Conservation (phyloP, 176 grass and related monocot genomes). For the Pontederia paniculata region DNA sequence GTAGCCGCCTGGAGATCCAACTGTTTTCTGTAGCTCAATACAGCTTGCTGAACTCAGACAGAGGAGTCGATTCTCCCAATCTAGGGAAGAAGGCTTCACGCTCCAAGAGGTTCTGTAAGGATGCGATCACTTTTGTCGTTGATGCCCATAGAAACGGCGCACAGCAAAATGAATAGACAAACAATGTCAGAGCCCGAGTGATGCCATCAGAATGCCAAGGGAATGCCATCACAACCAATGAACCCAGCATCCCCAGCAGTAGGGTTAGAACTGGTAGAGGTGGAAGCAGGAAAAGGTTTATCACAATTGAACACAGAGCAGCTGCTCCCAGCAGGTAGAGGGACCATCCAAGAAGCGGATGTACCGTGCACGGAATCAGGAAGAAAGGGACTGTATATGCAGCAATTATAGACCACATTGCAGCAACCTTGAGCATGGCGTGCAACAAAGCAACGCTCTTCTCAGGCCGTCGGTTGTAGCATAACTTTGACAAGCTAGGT, state of each 20-base stretch:
- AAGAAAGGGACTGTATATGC: conserved; percentile 75
- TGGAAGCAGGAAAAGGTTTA: conserved; percentile 59
- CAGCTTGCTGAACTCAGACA: conserved; percentile 69
- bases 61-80: conserved; percentile 45
- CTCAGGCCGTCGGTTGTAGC: conserved; percentile 57
- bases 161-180: conserved; percentile 45
- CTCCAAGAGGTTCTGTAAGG: conserved; percentile 48
- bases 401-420: conserved; percentile 35
- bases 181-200: conserved; percentile 42
- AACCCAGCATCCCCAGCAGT: conserved; percentile 38
- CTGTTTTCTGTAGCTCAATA: conserved; percentile 38
- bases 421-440: conserved; percentile 50
- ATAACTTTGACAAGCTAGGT: conserved; percentile 56
- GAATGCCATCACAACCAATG: conserved; percentile 62
- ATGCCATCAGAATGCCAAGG: conserved; percentile 76
- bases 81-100: conserved; percentile 67
- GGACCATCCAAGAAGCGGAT: conserved; percentile 86
- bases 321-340: conserved; percentile 62
- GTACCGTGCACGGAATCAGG: conserved; percentile 60
- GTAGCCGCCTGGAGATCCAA: conserved; percentile 5
- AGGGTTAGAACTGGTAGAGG: conserved; percentile 48
- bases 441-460: conserved; percentile 48
- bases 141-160: conserved; percentile 62
- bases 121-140: conserved; percentile 42
- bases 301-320: conserved; percentile 38